Conservation (phyloP, 2,329 filamentous ascomycete species). For the Cladosporium sp. region DNA sequence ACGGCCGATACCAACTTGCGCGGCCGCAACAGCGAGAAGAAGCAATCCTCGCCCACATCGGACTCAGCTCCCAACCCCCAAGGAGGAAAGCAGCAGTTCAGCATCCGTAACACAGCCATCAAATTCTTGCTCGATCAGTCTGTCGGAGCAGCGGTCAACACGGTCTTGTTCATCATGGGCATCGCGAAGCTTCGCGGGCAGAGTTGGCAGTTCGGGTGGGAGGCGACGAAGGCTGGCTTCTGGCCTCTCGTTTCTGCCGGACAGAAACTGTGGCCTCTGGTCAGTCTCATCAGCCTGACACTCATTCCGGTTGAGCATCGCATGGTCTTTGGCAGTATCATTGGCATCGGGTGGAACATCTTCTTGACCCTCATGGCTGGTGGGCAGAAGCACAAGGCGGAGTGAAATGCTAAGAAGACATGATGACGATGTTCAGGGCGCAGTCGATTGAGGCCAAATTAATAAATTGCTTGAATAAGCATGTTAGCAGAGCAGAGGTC, state of each 20-base stretch:
- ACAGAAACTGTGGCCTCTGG: slow-evolving; percentile 67
- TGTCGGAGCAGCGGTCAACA: slow-evolving; percentile 62
- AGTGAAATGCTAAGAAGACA: not conserved
- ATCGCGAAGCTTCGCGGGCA: slow-evolving; percentile 52
- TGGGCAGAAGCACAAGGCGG: slow-evolving; percentile 3
- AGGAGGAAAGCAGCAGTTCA: slow-evolving; percentile 33
- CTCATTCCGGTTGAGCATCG: slow-evolving; percentile 67
- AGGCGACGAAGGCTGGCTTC: slow-evolving; percentile 23
- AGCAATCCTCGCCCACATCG: slow-evolving; percentile 14
- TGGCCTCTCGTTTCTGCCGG: slow-evolving; percentile 61
- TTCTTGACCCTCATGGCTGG: slow-evolving; percentile 52
- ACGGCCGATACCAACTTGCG: slow-evolving; percentile 29
- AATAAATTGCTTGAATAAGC: no score
- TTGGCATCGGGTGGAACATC: slow-evolving; percentile 70
- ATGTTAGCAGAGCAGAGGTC: no score
- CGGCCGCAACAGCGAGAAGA: slow-evolving; percentile 24
- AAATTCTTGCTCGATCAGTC: slow-evolving; percentile 70
- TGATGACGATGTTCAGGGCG: not conserved
- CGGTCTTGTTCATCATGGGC: slow-evolving; percentile 57
- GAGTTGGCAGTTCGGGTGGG: slow-evolving; percentile 14
- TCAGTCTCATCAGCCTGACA: slow-evolving; percentile 67
- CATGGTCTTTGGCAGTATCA: slow-evolving; percentile 66
- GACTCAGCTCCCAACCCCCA: slow-evolving; percentile 2
- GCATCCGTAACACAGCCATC: slow-evolving; percentile 59
- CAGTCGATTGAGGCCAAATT: no score